phyloP scores from a whole-genome alignment of 2,329 filamentous ascomycete species.

The Thermomyces lanuginosus region DNA sequence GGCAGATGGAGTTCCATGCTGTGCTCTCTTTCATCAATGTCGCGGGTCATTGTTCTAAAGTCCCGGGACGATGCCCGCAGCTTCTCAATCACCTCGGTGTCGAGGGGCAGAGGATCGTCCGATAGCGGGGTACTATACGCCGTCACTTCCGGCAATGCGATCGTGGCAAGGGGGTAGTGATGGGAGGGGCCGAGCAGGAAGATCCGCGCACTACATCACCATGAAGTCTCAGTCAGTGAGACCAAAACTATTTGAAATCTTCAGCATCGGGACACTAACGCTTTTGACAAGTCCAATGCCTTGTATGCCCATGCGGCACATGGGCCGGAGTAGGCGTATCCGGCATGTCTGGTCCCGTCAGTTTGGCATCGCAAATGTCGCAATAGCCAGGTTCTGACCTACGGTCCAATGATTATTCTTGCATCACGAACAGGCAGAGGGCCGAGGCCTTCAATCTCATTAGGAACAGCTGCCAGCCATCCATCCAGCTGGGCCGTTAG shows the following conservation, averaged over 20 bases:
- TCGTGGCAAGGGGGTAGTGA: constrained; percentile 61
- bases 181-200: constrained; percentile 91
- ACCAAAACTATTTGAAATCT: constrained; percentile 1
- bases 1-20: constrained; percentile 94
- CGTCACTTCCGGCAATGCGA: constrained; percentile 57
- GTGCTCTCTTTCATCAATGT: constrained; percentile 67
- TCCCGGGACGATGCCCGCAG: constrained; percentile 18
- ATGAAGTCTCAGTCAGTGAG: not conserved
- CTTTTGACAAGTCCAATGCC: constrained; percentile 61
- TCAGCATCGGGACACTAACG: constrained; percentile 41
- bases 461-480: constrained; percentile 58
- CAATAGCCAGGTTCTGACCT: too few relatives aligned
- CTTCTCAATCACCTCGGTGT: constrained; percentile 26
- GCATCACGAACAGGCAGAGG: constrained; percentile 56
- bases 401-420: constrained; percentile 85
- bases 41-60: constrained; percentile 41
- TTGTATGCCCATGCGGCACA: constrained; percentile 94
- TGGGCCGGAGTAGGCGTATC: constrained; percentile 78
- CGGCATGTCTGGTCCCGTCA: constrained; percentile 54
- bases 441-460: constrained; percentile 45
- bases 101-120: constrained; percentile 27
- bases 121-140: constrained; percentile 31
- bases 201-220: constrained; percentile 50
- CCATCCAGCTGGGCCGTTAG: constrained; percentile 55
- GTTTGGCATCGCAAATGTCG: not conserved